Conservation (phyloP, 2,329 filamentous ascomycete species). For the Aspergillus tanneri region DNA sequence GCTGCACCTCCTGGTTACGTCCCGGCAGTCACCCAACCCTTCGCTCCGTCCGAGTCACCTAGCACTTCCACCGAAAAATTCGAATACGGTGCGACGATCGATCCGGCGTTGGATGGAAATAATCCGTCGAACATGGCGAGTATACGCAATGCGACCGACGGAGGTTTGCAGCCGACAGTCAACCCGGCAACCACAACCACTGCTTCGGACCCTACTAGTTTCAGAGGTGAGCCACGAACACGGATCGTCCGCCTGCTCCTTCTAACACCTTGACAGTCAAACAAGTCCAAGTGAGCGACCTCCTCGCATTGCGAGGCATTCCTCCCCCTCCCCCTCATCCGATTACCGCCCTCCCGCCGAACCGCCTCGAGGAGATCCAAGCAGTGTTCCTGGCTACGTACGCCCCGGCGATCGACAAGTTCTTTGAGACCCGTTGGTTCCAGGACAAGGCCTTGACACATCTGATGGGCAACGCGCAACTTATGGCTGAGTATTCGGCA, state of each 20-base stretch:
- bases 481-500: conserved; percentile 66
- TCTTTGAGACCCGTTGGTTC: conserved; percentile 86
- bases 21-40: conserved; percentile 40
- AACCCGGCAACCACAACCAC: conserved; percentile 25
- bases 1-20: conserved; percentile 42
- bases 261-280: conserved; percentile 56
- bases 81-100: conserved; percentile 63
- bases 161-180: conserved; percentile 27
- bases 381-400: conserved; percentile 75
- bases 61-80: conserved; percentile 47
- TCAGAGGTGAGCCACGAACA: conserved; percentile 48
- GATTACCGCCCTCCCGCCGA: conserved; percentile 46
- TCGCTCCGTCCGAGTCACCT: conserved; percentile 42
- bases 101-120: conserved; percentile 62
- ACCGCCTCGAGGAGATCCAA: conserved; percentile 64
- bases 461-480: conserved; percentile 55
- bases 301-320: conserved; percentile 63
- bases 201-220: conserved; percentile 45
- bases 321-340: conserved; percentile 57
- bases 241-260: background rate
- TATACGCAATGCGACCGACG: conserved; percentile 35
- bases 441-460: conserved; percentile 54
- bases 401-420: conserved; percentile 68
- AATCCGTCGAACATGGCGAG: conserved; percentile 33
- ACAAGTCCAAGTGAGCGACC: conserved; percentile 71